Percentiles rank a stretch among this genome's conserved stretches.
Conservation (phyloP, 2,329 filamentous ascomycete species). For the Monilinia polystroma region DNA sequence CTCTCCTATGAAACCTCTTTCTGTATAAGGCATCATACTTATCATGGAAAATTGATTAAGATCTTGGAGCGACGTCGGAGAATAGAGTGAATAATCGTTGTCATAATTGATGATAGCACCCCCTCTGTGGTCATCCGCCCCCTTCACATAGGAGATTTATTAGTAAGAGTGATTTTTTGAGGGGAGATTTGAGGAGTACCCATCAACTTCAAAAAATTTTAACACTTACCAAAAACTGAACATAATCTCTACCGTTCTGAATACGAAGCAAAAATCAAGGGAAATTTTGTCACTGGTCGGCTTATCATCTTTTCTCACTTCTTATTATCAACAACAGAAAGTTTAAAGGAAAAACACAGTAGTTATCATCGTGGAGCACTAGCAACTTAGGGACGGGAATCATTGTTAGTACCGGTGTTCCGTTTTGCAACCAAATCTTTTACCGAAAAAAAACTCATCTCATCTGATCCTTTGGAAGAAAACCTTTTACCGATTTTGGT, state of each 20-base stretch:
- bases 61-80: not conserved
- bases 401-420: not conserved
- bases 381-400: too few species aligned
- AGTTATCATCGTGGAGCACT: not conserved
- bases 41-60: not conserved
- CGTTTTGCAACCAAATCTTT: not conserved
- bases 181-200: not conserved
- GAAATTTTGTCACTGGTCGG: not conserved
- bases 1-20: not conserved
- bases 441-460: not conserved
- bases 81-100: not conserved
- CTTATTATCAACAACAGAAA: not conserved
- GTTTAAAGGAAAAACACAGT: not conserved
- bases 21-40: not conserved
- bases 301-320: not conserved
- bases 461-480: not conserved
- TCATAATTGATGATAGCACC: not conserved
- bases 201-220: not conserved
- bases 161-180: not conserved
- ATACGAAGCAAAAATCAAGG: not conserved
- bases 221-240: not conserved
- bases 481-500: not conserved
- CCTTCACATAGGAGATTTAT: not conserved
- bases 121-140: not conserved
- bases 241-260: too few species aligned